A percentile compares a stretch with the other conserved stretches of the same genome.
Evolutionary conservation across 805 yeast species (phyloP).

Genomic region (Metschnikowia drakensbergensis): DNA sequence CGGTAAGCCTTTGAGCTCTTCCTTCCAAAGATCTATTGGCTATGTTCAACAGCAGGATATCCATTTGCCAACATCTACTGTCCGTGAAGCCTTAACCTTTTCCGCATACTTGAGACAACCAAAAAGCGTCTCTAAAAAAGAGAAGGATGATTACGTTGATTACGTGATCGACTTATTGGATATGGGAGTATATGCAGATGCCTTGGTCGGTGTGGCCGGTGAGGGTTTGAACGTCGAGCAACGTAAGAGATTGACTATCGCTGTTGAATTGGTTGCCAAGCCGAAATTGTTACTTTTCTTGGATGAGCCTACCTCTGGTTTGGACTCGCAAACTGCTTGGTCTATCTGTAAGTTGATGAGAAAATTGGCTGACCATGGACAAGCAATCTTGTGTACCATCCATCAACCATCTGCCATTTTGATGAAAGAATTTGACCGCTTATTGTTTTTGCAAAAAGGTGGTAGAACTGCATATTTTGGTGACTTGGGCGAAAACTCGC

Average conservation of each 20-base stretch:
- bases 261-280: conserved; percentile 69
- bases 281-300: conserved; percentile 59
- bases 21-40: conserved; percentile 76
- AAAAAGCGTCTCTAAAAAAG: conserved; percentile 47
- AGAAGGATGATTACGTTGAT: conserved; percentile 66
- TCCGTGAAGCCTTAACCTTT: conserved; percentile 68
- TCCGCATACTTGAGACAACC: conserved; percentile 75
- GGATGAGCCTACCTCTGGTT: conserved; percentile 74
- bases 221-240: conserved; percentile 39
- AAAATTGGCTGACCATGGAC: conserved; percentile 66
- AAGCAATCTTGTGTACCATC: conserved; percentile 71
- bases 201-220: conserved; percentile 76
- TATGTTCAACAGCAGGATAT: conserved; percentile 80
- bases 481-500: conserved; percentile 65
- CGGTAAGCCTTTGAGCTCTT: conserved; percentile 57
- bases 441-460: conserved; percentile 65
- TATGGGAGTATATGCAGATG: conserved; percentile 69
- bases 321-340: conserved; percentile 70
- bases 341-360: conserved; percentile 64
- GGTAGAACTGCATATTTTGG: conserved; percentile 82
- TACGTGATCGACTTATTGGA: conserved; percentile 62
- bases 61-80: conserved; percentile 65
- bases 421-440: conserved; percentile 64
- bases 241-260: conserved; percentile 45
- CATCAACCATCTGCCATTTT: conserved; percentile 75